Conservation (phyloP, 2,329 filamentous ascomycete species). For the Calonectria pseudoreteaudii region DNA sequence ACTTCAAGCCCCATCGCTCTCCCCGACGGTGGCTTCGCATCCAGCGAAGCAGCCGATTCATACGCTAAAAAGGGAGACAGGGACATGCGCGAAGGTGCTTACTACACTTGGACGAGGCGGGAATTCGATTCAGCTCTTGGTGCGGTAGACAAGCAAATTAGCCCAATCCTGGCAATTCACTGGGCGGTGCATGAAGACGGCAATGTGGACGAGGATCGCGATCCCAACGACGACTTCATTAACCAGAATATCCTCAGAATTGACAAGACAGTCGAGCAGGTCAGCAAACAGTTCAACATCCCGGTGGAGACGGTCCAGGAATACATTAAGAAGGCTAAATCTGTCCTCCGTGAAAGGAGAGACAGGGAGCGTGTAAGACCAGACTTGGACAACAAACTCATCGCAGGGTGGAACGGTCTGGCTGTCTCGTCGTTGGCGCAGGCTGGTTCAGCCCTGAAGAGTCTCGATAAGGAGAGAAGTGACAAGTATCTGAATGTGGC, state of each 20-base stretch:
- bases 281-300: slow-evolving; percentile 81
- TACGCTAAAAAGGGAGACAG: slow-evolving; percentile 77
- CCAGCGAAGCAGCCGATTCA: slow-evolving; percentile 92
- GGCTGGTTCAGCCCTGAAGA: slow-evolving; percentile 75
- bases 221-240: slow-evolving; percentile 93
- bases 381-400: slow-evolving; percentile 86
- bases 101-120: slow-evolving; percentile 92
- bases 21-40: slow-evolving; percentile 80
- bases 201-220: slow-evolving; percentile 84
- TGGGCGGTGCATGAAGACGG: slow-evolving; percentile 88
- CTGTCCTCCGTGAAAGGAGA: slow-evolving; percentile 77
- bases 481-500: slow-evolving; percentile 74
- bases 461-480: slow-evolving; percentile 68
- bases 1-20: slow-evolving; percentile 77
- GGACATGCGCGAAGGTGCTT: slow-evolving; percentile 91
- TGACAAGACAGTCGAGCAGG: slow-evolving; percentile 72
- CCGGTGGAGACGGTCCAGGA: slow-evolving; percentile 75
- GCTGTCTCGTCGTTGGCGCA: slow-evolving; percentile 86
- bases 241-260: slow-evolving; percentile 91
- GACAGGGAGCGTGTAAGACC: slow-evolving; percentile 81
- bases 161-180: slow-evolving; percentile 81
- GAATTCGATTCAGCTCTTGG: slow-evolving; percentile 83
- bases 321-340: slow-evolving; percentile 74
- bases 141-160: slow-evolving; percentile 64
- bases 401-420: slow-evolving; percentile 89